These are phyloP conservation scores for Rhodamnia rubescens DNA, from an alignment of 345 rosid genomes.

Conservation along the genomic window DNA sequence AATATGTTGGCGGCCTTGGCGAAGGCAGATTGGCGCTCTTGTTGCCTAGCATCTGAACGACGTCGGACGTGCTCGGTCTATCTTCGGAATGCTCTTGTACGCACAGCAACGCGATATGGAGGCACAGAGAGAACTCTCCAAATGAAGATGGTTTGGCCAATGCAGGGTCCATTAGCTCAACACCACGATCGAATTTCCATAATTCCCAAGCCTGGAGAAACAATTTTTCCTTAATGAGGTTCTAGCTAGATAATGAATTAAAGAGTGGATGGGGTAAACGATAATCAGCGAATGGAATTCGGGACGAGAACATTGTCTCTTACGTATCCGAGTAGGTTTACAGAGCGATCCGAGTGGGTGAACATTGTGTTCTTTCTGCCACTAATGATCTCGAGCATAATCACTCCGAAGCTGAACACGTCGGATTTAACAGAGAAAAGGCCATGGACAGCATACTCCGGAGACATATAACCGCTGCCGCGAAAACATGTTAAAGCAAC, in stretches of 20 bases:
- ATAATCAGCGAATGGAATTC: neutral
- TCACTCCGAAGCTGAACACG: slow-evolving; percentile 1
- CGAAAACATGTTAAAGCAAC: neutral
- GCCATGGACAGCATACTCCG: neutral
- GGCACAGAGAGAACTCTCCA: too few relatives aligned
- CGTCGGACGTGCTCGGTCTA: too few relatives aligned
- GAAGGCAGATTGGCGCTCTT: too few relatives aligned
- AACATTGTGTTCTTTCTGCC: neutral
- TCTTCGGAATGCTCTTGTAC: too few relatives aligned
- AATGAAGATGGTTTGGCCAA: too few relatives aligned
- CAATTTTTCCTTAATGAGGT: neutral
- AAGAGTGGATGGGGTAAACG: neutral
- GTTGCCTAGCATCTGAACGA: too few relatives aligned
- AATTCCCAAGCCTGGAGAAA: neutral
- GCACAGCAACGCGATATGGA: too few relatives aligned
- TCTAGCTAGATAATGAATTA: neutral
- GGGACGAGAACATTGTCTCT: neutral
- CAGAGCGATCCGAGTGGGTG: neutral
- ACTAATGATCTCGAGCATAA: neutral
- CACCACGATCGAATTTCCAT: neutral
- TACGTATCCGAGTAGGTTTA: accelerated
- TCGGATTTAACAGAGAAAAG: neutral
- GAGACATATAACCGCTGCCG: neutral
- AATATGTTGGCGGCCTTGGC: too few relatives aligned
- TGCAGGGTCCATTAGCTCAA: too few relatives aligned